phyloP scores from a whole-genome alignment of 192 early-diverging fungal genomes.

The Entomortierella lignicola region DNA sequence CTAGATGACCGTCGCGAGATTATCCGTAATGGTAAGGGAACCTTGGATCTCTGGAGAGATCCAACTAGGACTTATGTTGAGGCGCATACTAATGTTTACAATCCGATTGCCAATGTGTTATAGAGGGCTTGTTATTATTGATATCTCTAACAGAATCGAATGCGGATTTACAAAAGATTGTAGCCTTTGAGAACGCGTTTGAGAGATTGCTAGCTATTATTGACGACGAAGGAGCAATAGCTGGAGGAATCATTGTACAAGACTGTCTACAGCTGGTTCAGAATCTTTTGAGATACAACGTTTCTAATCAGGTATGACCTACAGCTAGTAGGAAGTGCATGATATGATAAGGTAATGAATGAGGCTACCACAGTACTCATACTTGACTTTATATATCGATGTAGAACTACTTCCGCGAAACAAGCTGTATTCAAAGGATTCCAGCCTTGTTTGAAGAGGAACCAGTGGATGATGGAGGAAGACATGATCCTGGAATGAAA shows the following conservation, averaged over 20 bases:
- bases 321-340: neutral
- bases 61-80: no score
- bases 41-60: no score
- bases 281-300: conserved; percentile 94
- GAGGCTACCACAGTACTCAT: neutral
- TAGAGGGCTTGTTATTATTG: conserved; percentile 92
- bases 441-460: conserved; percentile 74
- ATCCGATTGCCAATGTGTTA: no score
- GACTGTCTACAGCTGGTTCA: conserved; percentile 94
- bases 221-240: conserved; percentile 89
- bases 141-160: conserved; percentile 93
- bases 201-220: conserved; percentile 91
- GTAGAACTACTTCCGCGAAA: conserved; percentile 96
- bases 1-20: conserved; percentile 94
- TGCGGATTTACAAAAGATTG: conserved; percentile 98
- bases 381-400: neutral
- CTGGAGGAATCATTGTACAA: conserved; percentile 95
- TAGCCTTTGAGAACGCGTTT: conserved; percentile 98
- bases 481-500: conserved; percentile 47
- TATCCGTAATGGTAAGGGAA: conserved; percentile 86
- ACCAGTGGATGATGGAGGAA: conserved; percentile 53
- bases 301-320: conserved; percentile 89
- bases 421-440: conserved; percentile 91
- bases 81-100: no score
- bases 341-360: neutral